These are phyloP conservation scores for Coemansia aciculifera DNA, from an alignment of 192 early-diverging fungal species.

Conservation along the genomic window DNA sequence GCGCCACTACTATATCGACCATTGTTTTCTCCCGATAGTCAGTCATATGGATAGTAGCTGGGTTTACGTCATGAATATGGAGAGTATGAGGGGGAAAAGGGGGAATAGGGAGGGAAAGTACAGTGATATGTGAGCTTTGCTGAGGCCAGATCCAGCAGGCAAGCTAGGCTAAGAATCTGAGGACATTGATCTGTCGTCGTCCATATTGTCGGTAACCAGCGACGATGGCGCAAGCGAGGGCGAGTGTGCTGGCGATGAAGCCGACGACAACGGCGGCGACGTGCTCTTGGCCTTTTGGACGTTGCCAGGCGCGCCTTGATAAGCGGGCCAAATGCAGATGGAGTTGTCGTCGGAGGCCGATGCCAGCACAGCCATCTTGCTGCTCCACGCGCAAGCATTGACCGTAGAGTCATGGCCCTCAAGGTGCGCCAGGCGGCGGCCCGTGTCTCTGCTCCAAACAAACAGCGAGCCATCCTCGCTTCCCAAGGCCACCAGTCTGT, in stretches of 20 bases:
- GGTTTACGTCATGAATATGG: neutral
- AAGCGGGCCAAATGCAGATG: conserved; percentile 51
- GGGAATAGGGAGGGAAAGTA: neutral
- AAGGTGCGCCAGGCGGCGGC: conserved; percentile 32
- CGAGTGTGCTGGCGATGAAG: conserved; percentile 11
- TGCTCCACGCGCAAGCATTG: conserved; percentile 48
- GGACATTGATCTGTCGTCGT: conserved; percentile 17
- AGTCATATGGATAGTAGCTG: neutral
- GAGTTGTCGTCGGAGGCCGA: conserved; percentile 51
- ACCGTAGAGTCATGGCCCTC: conserved; percentile 44
- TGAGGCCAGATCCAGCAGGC: neutral
- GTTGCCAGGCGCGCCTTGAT: conserved; percentile 43
- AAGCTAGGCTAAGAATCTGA: neutral
- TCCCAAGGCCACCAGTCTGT: conserved; percentile 86
- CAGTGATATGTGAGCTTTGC: neutral
- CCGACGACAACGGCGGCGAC: neutral
- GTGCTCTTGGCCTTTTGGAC: conserved; percentile 4
- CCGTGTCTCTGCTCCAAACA: conserved; percentile 52
- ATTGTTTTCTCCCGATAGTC: neutral
- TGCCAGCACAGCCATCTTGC: conserved; percentile 30
- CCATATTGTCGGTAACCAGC: neutral
- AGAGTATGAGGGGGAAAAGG: neutral
- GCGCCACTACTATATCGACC: neutral
- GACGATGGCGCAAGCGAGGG: conserved; percentile 1
- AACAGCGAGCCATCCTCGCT: conserved; percentile 70